Percentiles rank a stretch among this genome's conserved stretches.
Conservation (phyloP, 1,284 basidiomycete genomes). For the Cerrena zonata region DNA sequence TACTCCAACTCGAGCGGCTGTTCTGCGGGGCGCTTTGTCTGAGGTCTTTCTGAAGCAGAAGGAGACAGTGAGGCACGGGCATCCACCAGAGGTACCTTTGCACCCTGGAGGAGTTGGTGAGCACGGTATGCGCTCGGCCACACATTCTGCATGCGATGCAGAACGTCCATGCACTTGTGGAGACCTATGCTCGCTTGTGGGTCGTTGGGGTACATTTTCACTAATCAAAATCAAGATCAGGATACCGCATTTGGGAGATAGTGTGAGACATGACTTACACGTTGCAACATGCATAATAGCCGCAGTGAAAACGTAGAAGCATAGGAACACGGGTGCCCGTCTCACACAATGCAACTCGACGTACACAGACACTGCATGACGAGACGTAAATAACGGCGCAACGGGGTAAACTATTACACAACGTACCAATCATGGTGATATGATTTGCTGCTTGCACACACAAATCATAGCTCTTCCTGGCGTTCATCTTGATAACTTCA, state of each 20-base stretch:
- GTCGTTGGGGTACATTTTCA: slow-evolving; percentile 57
- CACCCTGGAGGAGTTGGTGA: slow-evolving; percentile 64
- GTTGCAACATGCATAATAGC: slow-evolving; percentile 76
- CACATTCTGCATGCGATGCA: slow-evolving; percentile 63
- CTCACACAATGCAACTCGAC: slow-evolving; percentile 59
- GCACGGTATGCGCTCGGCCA: slow-evolving; percentile 77
- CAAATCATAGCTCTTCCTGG: slow-evolving; percentile 68
- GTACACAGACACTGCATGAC: slow-evolving; percentile 48
- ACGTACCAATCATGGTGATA: slow-evolving; percentile 65
- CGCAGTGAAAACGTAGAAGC: slow-evolving; percentile 79
- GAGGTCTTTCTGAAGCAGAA: slow-evolving; percentile 15
- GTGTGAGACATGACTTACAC: slow-evolving; percentile 34
- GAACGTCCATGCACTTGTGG: slow-evolving; percentile 60
- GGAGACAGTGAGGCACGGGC: slow-evolving; percentile 15
- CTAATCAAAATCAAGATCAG: slow-evolving; percentile 29
- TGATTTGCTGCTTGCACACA: slow-evolving; percentile 70
- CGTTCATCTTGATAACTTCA: slow-evolving; percentile 40
- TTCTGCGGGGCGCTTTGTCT: slow-evolving; percentile 33
- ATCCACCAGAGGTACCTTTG: slow-evolving; percentile 41
- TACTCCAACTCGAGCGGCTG: slow-evolving; percentile 7
- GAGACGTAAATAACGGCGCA: neutral
- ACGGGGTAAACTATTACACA: neutral
- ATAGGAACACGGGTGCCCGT: slow-evolving; percentile 67
- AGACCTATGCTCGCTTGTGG: slow-evolving; percentile 65
- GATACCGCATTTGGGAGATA: neutral